phyloP scores from a whole-genome alignment of 2,329 filamentous ascomycete species.

The Zymoseptoria pseudotritici region DNA sequence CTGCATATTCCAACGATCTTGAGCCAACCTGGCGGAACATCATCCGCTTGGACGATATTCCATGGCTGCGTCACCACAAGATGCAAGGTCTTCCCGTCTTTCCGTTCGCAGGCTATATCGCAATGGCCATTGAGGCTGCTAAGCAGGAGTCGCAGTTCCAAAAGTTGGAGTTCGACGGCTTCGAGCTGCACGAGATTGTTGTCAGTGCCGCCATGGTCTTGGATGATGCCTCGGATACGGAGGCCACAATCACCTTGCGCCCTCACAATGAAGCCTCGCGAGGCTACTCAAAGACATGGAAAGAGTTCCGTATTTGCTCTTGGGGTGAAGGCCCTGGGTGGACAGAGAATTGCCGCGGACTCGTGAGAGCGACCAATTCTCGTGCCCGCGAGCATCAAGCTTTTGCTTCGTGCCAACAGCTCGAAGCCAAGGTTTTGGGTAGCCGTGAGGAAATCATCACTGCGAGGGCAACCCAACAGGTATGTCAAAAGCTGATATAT shows the following conservation, averaged over 20 bases:
- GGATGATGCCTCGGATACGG: background rate
- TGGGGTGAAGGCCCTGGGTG: background rate
- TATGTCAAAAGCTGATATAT: background rate
- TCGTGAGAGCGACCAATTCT: background rate
- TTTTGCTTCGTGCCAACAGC: background rate
- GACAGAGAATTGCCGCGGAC: constrained; percentile 1
- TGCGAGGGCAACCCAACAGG: background rate
- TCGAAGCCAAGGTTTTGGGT: background rate
- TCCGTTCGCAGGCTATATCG: constrained; percentile 20
- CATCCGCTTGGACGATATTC: constrained; percentile 11
- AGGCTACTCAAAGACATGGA: background rate
- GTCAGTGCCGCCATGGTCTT: background rate
- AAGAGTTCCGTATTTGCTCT: constrained; percentile 3
- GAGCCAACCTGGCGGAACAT: constrained; percentile 4
- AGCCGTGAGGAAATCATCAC: background rate
- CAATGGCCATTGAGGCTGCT: constrained; percentile 12
- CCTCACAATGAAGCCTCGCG: background rate
- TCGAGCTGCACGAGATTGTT: constrained; percentile 1
- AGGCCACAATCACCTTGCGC: background rate
- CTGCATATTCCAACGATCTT: background rate
- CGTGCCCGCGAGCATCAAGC: background rate
- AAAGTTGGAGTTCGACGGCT: background rate
- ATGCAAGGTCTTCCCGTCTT: constrained; percentile 25
- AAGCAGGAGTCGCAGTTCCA: background rate
- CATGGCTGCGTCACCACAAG: constrained; percentile 30